Conservation (phyloP, 1,284 basidiomycete species). For the Ganoderma boninense region DNA sequence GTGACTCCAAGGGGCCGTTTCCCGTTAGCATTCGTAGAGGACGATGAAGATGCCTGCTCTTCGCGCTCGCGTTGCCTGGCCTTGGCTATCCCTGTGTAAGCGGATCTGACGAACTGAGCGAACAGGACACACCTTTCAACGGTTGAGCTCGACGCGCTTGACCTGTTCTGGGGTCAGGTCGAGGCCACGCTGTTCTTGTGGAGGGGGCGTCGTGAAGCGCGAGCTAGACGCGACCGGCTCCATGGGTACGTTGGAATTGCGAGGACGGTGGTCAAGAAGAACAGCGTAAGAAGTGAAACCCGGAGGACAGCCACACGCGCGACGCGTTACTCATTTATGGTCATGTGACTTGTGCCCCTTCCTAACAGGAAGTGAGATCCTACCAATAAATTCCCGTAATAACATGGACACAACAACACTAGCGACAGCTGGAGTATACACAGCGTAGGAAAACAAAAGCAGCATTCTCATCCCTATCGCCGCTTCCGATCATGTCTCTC, state of each 20-base stretch:
- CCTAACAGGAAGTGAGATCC: not conserved
- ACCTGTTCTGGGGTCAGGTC: slow-evolving; percentile 49
- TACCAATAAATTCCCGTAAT: too few species aligned
- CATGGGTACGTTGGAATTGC: slow-evolving; percentile 12
- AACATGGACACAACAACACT: not conserved
- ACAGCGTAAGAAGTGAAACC: not conserved
- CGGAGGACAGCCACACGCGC: slow-evolving; percentile 10
- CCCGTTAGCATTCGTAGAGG: slow-evolving; percentile 45
- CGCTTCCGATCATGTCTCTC: slow-evolving; percentile 10
- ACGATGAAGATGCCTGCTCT: slow-evolving; percentile 54
- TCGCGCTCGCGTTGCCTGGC: slow-evolving; percentile 53
- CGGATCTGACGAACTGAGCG: slow-evolving; percentile 56
- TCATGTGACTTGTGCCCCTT: not conserved
- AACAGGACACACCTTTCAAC: slow-evolving; percentile 45
- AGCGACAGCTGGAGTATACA: not conserved
- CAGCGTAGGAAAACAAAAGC: slow-evolving; percentile 1
- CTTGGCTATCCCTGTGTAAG: slow-evolving; percentile 61
- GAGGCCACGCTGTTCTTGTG: slow-evolving; percentile 29
- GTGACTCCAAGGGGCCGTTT: slow-evolving; percentile 45
- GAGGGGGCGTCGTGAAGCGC: slow-evolving; percentile 40
- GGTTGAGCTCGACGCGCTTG: slow-evolving; percentile 51
- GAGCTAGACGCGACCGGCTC: slow-evolving; percentile 24
- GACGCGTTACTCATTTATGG: slow-evolving; percentile 13
- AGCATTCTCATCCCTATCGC: not conserved
- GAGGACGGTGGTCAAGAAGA: not conserved